Conservation (phyloP, 495 filamentous ascomycete genomes). For the Wilcoxina mikolae region DNA sequence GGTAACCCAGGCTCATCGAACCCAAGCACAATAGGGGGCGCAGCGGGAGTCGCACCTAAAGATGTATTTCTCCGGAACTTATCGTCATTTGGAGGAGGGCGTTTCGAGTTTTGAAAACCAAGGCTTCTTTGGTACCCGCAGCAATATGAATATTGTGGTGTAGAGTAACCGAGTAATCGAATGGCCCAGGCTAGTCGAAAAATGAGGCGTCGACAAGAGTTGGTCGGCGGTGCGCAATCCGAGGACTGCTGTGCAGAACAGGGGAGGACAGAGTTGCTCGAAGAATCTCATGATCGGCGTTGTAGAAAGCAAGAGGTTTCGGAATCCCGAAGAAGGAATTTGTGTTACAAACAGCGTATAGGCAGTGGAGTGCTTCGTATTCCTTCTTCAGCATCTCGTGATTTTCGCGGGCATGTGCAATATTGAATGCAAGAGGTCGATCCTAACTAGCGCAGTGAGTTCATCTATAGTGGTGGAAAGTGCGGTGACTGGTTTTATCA, state of each 20-base stretch:
- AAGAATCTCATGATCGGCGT: neutral
- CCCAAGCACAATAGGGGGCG: too few relatives aligned
- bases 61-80: too few relatives aligned
- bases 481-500: too few relatives aligned
- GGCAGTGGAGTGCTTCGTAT: neutral
- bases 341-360: slow-evolving; percentile 2
- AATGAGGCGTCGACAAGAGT: neutral
- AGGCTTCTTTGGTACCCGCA: too few relatives aligned
- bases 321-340: slow-evolving; percentile 5
- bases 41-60: too few relatives aligned
- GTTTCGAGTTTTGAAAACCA: too few relatives aligned
- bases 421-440: slow-evolving; percentile 6
- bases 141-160: too few relatives aligned
- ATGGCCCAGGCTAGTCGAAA: neutral
- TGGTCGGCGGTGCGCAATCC: neutral
- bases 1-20: too few relatives aligned
- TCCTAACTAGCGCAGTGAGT: neutral
- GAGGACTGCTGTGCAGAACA: neutral
- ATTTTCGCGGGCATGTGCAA: neutral
- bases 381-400: neutral
- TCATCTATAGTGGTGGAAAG: neutral
- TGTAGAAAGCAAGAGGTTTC: slow-evolving; percentile 3
- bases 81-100: too few relatives aligned
- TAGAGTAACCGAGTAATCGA: too few relatives aligned
- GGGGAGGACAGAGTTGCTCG: neutral